A percentile compares a stretch with the other conserved stretches of the same genome.
Conservation (phyloP, 495 filamentous ascomycete genomes). For the Xylaria bambusicola region DNA sequence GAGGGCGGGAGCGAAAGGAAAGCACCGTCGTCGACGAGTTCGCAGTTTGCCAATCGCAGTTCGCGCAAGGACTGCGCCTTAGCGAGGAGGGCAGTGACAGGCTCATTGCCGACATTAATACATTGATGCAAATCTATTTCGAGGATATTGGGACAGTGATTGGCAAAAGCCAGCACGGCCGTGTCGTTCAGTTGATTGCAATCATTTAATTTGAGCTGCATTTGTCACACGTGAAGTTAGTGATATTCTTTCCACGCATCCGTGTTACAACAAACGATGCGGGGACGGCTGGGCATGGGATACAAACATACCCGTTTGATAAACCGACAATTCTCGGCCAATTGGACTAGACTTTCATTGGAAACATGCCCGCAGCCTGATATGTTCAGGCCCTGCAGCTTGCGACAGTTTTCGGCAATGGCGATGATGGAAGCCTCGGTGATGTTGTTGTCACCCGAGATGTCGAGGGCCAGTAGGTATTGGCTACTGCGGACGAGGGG, state of each 20-base stretch:
- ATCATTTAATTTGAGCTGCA: slow-evolving; percentile 90
- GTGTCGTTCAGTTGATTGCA: slow-evolving; percentile 76
- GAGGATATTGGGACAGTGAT: slow-evolving; percentile 84
- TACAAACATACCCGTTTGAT: slow-evolving; percentile 76
- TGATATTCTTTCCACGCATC: slow-evolving; percentile 14
- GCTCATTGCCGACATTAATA: slow-evolving; percentile 72
- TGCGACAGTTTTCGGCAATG: slow-evolving; percentile 77
- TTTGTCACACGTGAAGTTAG: slow-evolving; percentile 26
- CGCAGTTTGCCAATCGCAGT: slow-evolving; percentile 81
- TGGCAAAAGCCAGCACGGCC: slow-evolving; percentile 81
- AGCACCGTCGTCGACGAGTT: slow-evolving; percentile 76
- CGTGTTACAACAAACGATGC: neutral
- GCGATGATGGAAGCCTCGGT: slow-evolving; percentile 79
- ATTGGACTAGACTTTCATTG: slow-evolving; percentile 77
- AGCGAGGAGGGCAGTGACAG: slow-evolving; percentile 74
- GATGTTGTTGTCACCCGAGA: slow-evolving; percentile 76
- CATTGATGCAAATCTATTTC: slow-evolving; percentile 96
- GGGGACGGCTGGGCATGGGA: no score
- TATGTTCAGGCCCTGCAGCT: slow-evolving; percentile 92
- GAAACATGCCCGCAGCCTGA: slow-evolving; percentile 82
- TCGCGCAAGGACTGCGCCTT: slow-evolving; percentile 82
- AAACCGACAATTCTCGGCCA: slow-evolving; percentile 80
- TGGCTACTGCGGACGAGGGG: slow-evolving; percentile 77
- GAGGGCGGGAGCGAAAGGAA: slow-evolving; percentile 78
- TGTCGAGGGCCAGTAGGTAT: slow-evolving; percentile 85